A percentile compares a stretch with the other conserved stretches of the same genome.
phyloP scores from a whole-genome alignment of 768 basidiomycete species.

The Tylopilus vinaceipallidus region DNA sequence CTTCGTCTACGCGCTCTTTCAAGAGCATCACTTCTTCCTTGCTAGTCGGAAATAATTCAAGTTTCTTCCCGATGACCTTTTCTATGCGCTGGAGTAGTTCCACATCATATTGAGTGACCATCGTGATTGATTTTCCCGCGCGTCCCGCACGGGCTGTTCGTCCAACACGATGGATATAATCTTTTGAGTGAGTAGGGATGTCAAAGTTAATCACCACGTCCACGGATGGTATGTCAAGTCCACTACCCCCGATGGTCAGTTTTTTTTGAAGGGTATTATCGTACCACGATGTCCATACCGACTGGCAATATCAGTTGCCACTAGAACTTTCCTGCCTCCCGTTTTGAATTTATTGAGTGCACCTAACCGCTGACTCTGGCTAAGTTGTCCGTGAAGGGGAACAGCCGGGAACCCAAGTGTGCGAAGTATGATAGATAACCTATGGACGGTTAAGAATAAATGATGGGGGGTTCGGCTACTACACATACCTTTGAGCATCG shows the following conservation, averaged over 20 bases:
- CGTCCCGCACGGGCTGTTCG: slow-evolving; percentile 98
- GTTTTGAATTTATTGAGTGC: slow-evolving; percentile 94
- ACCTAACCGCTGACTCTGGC: slow-evolving; percentile 89
- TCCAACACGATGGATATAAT: slow-evolving; percentile 98
- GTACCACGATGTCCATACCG: slow-evolving; percentile 48
- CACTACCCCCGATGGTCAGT: slow-evolving; percentile 43
- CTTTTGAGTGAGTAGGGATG: slow-evolving; percentile 96
- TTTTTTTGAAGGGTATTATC: not conserved
- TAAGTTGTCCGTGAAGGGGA: slow-evolving; percentile 92
- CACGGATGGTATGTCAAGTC: slow-evolving; percentile 93
- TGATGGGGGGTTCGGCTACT: not conserved
- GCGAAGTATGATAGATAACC: slow-evolving; percentile 85
- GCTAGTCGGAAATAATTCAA: slow-evolving; percentile 85
- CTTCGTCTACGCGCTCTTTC: slow-evolving; percentile 87
- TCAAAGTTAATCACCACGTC: slow-evolving; percentile 98
- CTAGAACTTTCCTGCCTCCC: slow-evolving; percentile 85
- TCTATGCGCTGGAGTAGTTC: slow-evolving; percentile 96
- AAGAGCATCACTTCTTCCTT: slow-evolving; percentile 86
- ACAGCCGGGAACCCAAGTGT: slow-evolving; percentile 92
- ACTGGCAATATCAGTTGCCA: slow-evolving; percentile 96
- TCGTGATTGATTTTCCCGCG: slow-evolving; percentile 93
- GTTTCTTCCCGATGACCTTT: slow-evolving; percentile 85
- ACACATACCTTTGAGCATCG: slow-evolving; percentile 74
- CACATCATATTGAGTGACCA: slow-evolving; percentile 98
- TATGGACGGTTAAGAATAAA: slow-evolving; percentile 24